phyloP scores from a whole-genome alignment of 148 eudicot genomes.

The Dysphania ambrosioides region DNA sequence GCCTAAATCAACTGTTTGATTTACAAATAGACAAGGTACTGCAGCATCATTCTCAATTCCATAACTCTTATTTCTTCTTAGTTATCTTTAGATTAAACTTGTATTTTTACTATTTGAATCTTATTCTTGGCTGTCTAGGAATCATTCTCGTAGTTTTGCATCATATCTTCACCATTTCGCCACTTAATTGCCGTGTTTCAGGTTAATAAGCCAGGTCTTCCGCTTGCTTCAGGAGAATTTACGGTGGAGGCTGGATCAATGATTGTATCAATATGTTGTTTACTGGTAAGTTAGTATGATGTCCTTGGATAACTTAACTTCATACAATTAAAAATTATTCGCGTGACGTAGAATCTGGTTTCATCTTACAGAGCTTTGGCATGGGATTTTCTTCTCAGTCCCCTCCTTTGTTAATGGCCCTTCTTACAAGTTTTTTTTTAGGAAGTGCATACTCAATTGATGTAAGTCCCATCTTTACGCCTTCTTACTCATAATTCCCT shows the following conservation, averaged over 20 bases:
- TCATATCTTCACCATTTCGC: not conserved
- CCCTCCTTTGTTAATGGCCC: slow-evolving; percentile 27
- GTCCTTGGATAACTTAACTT: too few relatives aligned
- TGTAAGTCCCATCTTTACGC: slow-evolving; percentile 13
- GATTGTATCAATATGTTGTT: slow-evolving; percentile 22
- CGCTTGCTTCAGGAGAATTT: slow-evolving; percentile 32
- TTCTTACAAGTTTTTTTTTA: slow-evolving; percentile 26
- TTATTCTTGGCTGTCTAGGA: not conserved
- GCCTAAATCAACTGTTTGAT: slow-evolving; percentile 31
- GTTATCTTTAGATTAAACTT: too few relatives aligned
- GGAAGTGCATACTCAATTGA: slow-evolving; percentile 35
- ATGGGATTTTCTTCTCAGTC: slow-evolving; percentile 25
- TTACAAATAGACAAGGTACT: slow-evolving; percentile 32
- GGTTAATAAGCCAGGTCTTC: slow-evolving; percentile 32
- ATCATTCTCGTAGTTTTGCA: not conserved
- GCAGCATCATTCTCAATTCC: not conserved
- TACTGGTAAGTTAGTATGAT: slow-evolving; percentile 17
- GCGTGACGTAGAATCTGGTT: not conserved
- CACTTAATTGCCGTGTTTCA: not conserved
- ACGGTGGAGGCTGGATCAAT: slow-evolving; percentile 15
- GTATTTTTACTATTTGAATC: too few relatives aligned
- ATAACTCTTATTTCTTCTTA: too few relatives aligned
- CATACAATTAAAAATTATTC: too few relatives aligned
- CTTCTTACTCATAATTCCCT: too few relatives aligned
- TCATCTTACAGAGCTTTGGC: slow-evolving; percentile 23